These are phyloP conservation scores for Trichoderma koningiopsis DNA, from an alignment of 2,329 filamentous ascomycete species.

Conservation along the genomic window DNA sequence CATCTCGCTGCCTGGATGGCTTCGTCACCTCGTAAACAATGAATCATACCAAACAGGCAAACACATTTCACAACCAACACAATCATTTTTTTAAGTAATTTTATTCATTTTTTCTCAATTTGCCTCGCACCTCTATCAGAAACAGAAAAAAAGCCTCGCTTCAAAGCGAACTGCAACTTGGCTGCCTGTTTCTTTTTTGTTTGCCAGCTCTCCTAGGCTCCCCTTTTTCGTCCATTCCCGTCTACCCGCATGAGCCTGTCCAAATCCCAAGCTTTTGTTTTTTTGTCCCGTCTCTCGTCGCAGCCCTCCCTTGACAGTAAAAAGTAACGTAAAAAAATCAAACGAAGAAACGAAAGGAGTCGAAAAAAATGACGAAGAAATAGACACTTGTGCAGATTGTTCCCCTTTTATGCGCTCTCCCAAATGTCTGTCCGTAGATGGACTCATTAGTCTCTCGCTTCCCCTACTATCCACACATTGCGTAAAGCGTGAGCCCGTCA, in stretches of 20 bases:
- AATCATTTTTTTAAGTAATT: background rate
- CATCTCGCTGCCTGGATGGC: background rate
- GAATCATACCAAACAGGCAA: background rate
- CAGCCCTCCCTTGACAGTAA: constrained; percentile 9
- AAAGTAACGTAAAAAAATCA: background rate
- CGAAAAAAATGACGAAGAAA: constrained; percentile 20
- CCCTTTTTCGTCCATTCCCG: background rate
- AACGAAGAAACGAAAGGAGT: constrained; percentile 2
- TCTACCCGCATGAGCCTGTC: constrained; percentile 6
- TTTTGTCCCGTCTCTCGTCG: background rate
- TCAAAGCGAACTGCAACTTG: constrained; percentile 8
- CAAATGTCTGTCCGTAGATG: constrained; percentile 22
- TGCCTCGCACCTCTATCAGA: constrained; percentile 18
- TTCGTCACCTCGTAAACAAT: background rate
- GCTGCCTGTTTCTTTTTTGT: background rate
- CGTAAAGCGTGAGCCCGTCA: constrained; percentile 23
- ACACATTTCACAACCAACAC: background rate
- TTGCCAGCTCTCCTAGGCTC: background rate
- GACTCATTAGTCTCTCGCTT: constrained; percentile 11
- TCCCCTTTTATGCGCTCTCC: constrained; percentile 28
- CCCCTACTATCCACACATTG: background rate
- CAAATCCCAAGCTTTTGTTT: constrained; percentile 7
- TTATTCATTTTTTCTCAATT: background rate
- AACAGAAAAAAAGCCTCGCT: background rate
- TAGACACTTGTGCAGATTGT: constrained; percentile 32